phyloP scores from a whole-genome alignment of 2,329 filamentous ascomycete genomes.

The Diplodia seriata region DNA sequence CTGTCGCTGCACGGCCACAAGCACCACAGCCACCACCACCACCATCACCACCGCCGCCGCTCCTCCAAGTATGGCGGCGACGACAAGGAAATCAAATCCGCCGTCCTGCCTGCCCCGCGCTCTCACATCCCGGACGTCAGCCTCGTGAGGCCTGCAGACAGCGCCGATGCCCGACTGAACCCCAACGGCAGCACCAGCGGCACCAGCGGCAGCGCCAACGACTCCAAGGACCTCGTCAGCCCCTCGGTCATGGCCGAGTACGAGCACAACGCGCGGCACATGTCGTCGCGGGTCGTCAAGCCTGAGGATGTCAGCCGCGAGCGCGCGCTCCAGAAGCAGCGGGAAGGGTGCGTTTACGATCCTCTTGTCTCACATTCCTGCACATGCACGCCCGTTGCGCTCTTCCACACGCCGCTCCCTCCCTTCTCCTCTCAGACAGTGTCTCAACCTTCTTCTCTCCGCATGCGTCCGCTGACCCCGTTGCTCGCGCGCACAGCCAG shows the following conservation, averaged over 20 bases:
- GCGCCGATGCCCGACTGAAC: not conserved
- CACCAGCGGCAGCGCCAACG: conserved; percentile 39
- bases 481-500: conserved; percentile 41
- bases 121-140: conserved; percentile 51
- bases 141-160: conserved; percentile 46
- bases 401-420: not conserved
- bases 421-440: not conserved
- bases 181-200: conserved; percentile 31
- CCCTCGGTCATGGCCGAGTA: conserved; percentile 17
- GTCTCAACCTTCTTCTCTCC: not conserved
- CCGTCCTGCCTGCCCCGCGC: conserved; percentile 53
- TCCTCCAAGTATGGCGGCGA: conserved; percentile 47
- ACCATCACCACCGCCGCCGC: conserved; percentile 38
- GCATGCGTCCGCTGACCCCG: not conserved
- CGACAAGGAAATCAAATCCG: conserved; percentile 48
- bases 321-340: conserved; percentile 44
- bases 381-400: not conserved
- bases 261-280: conserved; percentile 4
- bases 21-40: conserved; percentile 35
- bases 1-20: conserved; percentile 42
- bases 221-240: conserved; percentile 14
- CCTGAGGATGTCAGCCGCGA: conserved; percentile 51
- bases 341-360: conserved; percentile 45
- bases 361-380: not conserved
- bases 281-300: conserved; percentile 42